Evolutionary conservation across 225 moss, liverwort and hornwort species (phyloP).

Genomic region (Anthoceros angustus): DNA sequence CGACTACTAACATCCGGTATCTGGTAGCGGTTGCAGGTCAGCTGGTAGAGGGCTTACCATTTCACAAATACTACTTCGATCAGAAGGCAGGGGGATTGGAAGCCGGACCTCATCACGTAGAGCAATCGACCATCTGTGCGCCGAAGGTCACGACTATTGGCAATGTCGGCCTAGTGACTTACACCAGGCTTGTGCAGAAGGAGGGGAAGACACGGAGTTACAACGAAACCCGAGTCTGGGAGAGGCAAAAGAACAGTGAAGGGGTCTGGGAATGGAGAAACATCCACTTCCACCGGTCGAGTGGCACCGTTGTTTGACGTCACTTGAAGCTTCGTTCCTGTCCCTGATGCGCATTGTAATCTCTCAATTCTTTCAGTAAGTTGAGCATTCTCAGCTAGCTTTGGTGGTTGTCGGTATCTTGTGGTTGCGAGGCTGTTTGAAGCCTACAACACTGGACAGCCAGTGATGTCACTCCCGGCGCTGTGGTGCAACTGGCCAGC

Average conservation of each 20-base stretch:
- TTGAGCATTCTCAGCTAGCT: too few species aligned
- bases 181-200: slow-evolving; percentile 22
- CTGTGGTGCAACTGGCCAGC: too few species aligned
- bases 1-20: neutral
- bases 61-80: slow-evolving; percentile 40
- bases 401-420: too few species aligned
- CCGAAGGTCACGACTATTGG: slow-evolving; percentile 29
- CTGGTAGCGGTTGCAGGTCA: slow-evolving; percentile 19
- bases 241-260: slow-evolving; percentile 17
- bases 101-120: neutral
- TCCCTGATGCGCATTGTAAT: too few species aligned
- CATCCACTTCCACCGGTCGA: slow-evolving; percentile 37
- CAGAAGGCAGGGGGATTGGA: slow-evolving; percentile 2
- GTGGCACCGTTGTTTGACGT: neutral
- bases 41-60: slow-evolving; percentile 35
- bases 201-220: slow-evolving; percentile 14
- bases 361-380: too few species aligned
- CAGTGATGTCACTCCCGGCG: too few species aligned
- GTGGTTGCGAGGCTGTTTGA: too few species aligned
- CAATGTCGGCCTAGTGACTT: slow-evolving; percentile 25
- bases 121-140: slow-evolving; percentile 17
- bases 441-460: too few species aligned
- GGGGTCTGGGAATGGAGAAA: slow-evolving; percentile 27
- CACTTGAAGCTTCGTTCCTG: too few species aligned
- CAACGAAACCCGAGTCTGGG: slow-evolving; percentile 44